A percentile compares a stretch with the other conserved stretches of the same genome.
phyloP scores from a whole-genome alignment of 176 grass and related monocot species.

The Poa annua region DNA sequence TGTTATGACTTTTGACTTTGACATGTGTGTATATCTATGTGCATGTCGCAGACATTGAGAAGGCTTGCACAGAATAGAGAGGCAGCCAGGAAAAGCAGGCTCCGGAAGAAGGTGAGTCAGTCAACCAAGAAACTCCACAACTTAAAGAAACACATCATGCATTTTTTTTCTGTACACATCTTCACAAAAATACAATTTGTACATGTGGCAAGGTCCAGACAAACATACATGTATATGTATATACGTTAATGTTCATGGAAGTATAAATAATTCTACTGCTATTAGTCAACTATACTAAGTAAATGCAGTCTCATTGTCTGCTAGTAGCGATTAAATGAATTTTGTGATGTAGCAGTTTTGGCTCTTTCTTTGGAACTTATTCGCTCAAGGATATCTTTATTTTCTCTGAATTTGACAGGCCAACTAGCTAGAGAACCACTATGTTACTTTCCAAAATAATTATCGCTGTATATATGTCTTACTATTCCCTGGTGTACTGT shows the following conservation, averaged over 20 bases:
- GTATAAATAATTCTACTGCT: not conserved
- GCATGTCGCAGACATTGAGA: conserved; percentile 62
- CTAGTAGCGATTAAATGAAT: conserved; percentile 10
- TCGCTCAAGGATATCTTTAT: conserved; percentile 32
- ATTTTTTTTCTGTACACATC: not conserved
- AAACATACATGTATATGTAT: not conserved
- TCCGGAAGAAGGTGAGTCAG: conserved; percentile 88
- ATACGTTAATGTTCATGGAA: conserved; percentile 10
- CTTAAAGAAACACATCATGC: conserved; percentile 15
- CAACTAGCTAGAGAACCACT: conserved; percentile 45
- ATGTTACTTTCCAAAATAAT: conserved; percentile 14
- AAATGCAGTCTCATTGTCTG: conserved; percentile 14
- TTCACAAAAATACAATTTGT: conserved; percentile 18
- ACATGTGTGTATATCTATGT: not conserved
- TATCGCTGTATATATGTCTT: not conserved
- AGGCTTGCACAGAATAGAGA: conserved; percentile 97
- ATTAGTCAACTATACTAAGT: not conserved
- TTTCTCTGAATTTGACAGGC: conserved; percentile 42
- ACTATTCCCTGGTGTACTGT: not conserved
- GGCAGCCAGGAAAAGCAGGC: conserved; percentile 89
- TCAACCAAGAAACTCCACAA: conserved; percentile 30
- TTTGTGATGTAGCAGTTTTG: conserved; percentile 37
- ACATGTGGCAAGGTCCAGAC: conserved; percentile 20
- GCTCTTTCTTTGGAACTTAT: conserved; percentile 32
- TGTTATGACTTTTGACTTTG: conserved; percentile 23